These are phyloP conservation scores for Panellus pusillus DNA, from an alignment of 768 basidiomycete genomes.

Conservation along the genomic window DNA sequence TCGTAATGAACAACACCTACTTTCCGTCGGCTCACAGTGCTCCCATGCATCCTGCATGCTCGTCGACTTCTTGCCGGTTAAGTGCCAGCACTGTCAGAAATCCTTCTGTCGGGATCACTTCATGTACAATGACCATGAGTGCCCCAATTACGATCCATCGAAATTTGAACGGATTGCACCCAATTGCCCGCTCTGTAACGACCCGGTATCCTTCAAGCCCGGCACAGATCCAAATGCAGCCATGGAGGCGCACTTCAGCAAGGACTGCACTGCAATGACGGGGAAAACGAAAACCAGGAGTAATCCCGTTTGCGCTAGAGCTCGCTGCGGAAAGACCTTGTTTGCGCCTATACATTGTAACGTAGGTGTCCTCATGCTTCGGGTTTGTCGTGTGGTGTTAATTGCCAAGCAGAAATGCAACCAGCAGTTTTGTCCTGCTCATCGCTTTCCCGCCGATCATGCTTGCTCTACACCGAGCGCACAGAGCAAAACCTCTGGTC, in stretches of 20 bases:
- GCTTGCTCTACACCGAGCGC: constrained; percentile 40
- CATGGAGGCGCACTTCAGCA: constrained; percentile 74
- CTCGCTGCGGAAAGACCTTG: constrained; percentile 70
- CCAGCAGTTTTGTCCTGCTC: constrained; percentile 71
- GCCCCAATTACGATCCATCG: constrained; percentile 68
- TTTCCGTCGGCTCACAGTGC: constrained; percentile 73
- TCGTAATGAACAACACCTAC: constrained; percentile 51
- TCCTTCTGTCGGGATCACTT: constrained; percentile 82
- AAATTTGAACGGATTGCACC: constrained; percentile 77
- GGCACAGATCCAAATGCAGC: constrained; percentile 79
- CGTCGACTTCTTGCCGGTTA: constrained; percentile 85
- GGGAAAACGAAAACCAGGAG: constrained; percentile 53
- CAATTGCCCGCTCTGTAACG: constrained; percentile 75
- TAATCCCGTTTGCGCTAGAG: constrained; percentile 58
- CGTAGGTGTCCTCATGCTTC: constrained; percentile 43
- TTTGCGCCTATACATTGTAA: constrained; percentile 74
- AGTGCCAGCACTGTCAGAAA: constrained; percentile 75
- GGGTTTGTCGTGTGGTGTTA: too few species aligned
- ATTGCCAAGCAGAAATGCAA: constrained; percentile 57
- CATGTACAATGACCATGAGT: constrained; percentile 64
- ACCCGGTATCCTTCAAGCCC: constrained; percentile 70
- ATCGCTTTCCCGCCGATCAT: constrained; percentile 80
- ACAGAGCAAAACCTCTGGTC: constrained; percentile 23
- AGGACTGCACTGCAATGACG: constrained; percentile 68
- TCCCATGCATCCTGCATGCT: constrained; percentile 62